Evolutionary conservation across 2,329 filamentous ascomycete species (phyloP).

Genomic region (Albifimbria verrucaria): DNA sequence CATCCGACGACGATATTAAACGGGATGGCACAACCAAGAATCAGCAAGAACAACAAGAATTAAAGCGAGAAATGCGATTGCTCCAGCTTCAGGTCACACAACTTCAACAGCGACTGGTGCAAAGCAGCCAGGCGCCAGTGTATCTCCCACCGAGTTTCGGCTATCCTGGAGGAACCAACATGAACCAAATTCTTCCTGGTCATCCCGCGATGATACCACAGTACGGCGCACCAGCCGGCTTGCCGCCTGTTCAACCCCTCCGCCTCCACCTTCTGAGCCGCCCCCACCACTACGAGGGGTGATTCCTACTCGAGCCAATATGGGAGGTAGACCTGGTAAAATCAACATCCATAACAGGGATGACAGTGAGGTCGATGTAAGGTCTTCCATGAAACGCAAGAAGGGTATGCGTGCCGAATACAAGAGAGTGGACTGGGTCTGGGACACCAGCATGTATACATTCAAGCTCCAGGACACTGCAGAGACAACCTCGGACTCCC

Average conservation of each 20-base stretch:
- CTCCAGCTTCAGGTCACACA: conserved; percentile 23
- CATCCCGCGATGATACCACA: not conserved
- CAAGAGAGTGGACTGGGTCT: conserved; percentile 53
- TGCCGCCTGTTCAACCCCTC: not conserved
- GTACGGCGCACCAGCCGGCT: not conserved
- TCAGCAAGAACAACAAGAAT: conserved; percentile 14
- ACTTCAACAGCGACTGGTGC: conserved; percentile 18
- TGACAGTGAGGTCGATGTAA: conserved; percentile 5
- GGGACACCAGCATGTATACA: conserved; percentile 47
- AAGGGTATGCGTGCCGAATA: conserved; percentile 31
- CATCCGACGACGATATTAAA: too few species aligned
- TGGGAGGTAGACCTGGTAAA: too few species aligned
- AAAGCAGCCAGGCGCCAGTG: conserved; percentile 2
- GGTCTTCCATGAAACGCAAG: conserved; percentile 19
- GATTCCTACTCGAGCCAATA: not conserved
- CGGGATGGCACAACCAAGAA: conserved; percentile 8
- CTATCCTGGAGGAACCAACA: conserved; percentile 1
- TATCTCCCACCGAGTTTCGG: conserved; percentile 1
- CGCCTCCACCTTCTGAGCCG: not conserved
- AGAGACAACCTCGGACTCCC: conserved; percentile 37
- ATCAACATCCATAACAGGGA: too few species aligned
- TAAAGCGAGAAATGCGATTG: conserved; percentile 25
- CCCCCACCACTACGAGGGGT: not conserved
- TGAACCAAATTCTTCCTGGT: not conserved
- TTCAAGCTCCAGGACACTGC: conserved; percentile 55